Evolutionary conservation across 805 yeast species (phyloP), one percentile per base, ranked within the genome.

Genomic region (Hanseniaspora lindneri): DNA sequence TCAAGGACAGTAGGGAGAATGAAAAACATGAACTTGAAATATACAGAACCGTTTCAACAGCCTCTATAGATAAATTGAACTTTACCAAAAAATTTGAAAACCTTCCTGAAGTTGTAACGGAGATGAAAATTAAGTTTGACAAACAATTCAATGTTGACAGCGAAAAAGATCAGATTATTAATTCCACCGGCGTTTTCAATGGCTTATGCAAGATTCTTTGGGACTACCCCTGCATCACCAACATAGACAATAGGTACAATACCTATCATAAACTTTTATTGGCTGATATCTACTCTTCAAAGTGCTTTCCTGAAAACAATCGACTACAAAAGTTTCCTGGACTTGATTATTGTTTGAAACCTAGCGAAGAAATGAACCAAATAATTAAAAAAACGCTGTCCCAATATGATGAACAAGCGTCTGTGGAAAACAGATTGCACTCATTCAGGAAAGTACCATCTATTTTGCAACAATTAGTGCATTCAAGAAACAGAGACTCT

Each of bases 11-110:
- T 3, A 59, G 57, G 11, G 88, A 80, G 56, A 70, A 70, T 36
- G 59, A 65, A 29, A 68, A 68, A 50, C 88, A 80, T 56, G 78
- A 77, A 54, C 67, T 64, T 41, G 79, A 79, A 56, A 71, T 79
- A 49, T 64, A 70, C 40, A 67, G 66, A 50, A 59, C 59, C 10
- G 54, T 63, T n/a, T 58, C 63, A 40, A 59, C 58, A 55, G 65
- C 65, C 3, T 60, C 65, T 4, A 54, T 63, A 16, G 66, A 62
- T 14, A 60, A 62, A 50, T 49, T 64, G 35, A 56, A 50, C 41
- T 55, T 56, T 39, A 61, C 60, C 40, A 59, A 55, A 46, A 58
- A 56, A 25, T 50, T 55, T n/a, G 59, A 54, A 23, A 61, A 57
- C 33, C 53, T 58, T 29, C 33, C 51, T 11, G 54, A 58, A 10